phyloP scores from a whole-genome alignment of 2,329 filamentous ascomycete genomes.

The Zymoseptoria tritici region DNA sequence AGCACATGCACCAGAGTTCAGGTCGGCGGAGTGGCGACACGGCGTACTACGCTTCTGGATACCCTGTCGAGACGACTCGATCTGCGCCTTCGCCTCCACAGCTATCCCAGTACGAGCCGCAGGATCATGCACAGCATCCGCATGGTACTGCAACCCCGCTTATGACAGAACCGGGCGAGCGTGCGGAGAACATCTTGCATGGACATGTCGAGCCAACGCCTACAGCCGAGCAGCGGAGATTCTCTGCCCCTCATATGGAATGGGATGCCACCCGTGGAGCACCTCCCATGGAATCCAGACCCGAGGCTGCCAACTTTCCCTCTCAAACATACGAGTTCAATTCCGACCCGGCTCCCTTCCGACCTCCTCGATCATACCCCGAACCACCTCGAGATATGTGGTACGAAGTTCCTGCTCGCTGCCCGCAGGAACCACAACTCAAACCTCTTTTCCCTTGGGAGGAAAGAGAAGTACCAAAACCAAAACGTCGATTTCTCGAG shows the following conservation, averaged over 20 bases:
- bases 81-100: conserved; percentile 13
- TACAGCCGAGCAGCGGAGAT: conserved; percentile 42
- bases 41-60: conserved; percentile 20
- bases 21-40: background rate
- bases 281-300: conserved; percentile 59
- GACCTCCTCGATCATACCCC: conserved; percentile 68
- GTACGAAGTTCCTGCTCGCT: conserved; percentile 64
- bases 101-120: conserved; percentile 5
- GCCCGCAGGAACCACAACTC: conserved; percentile 51
- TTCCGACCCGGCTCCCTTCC: conserved; percentile 64
- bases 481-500: conserved; percentile 60
- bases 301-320: conserved; percentile 81
- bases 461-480: conserved; percentile 52
- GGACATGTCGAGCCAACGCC: conserved; percentile 37
- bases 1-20: conserved; percentile 4
- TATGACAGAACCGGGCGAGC: conserved; percentile 37
- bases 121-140: conserved; percentile 3
- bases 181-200: conserved; percentile 38
- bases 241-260: conserved; percentile 51
- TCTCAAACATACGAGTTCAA: conserved; percentile 77
- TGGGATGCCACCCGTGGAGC: conserved; percentile 57
- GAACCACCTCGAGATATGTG: conserved; percentile 83
- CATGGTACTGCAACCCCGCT: conserved; percentile 21
- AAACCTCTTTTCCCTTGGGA: conserved; percentile 87
- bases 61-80: conserved; percentile 17